These are phyloP conservation scores for Rhododendron ferrugineum DNA, from an alignment of 148 eudicot genomes.

Conservation along the genomic window DNA sequence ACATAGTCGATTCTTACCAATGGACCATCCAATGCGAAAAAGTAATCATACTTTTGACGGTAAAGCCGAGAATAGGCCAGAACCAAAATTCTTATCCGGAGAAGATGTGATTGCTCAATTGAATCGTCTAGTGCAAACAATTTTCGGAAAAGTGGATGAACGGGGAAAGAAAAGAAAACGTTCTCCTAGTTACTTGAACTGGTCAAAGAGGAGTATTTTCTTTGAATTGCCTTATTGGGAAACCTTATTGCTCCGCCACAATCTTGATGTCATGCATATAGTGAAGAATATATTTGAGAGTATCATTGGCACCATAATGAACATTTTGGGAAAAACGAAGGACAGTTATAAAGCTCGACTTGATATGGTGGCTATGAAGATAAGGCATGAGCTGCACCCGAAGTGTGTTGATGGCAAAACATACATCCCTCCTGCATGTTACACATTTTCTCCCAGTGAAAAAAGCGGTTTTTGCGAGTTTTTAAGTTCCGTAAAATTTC, in stretches of 20 bases:
- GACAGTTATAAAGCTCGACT: slow-evolving; percentile 3
- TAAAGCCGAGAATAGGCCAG: not conserved
- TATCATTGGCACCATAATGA: slow-evolving; percentile 5
- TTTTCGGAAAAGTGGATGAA: not conserved
- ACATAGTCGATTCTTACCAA: too few species aligned
- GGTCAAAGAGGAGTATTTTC: too few species aligned
- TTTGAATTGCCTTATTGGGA: not conserved
- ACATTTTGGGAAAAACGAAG: not conserved
- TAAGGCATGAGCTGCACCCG: not conserved
- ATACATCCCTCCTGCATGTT: slow-evolving; percentile 9
- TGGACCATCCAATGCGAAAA: too few species aligned
- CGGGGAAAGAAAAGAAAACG: not conserved
- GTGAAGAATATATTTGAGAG: slow-evolving; percentile 10
- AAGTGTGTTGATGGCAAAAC: not conserved
- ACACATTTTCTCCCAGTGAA: not conserved
- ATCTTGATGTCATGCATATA: not conserved
- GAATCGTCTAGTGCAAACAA: not conserved
- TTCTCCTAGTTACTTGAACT: not conserved
- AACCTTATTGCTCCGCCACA: not conserved
- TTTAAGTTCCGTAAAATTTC: slow-evolving; percentile 12
- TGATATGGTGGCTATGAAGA: not conserved
- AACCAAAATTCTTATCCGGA: not conserved
- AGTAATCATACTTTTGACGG: too few species aligned
- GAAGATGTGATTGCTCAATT: not conserved
- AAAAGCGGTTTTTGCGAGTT: slow-evolving; percentile 8